Percentiles rank a stretch among this genome's conserved stretches.
Conservation (phyloP, 768 basidiomycete genomes). For the Suillus ampliporus region DNA sequence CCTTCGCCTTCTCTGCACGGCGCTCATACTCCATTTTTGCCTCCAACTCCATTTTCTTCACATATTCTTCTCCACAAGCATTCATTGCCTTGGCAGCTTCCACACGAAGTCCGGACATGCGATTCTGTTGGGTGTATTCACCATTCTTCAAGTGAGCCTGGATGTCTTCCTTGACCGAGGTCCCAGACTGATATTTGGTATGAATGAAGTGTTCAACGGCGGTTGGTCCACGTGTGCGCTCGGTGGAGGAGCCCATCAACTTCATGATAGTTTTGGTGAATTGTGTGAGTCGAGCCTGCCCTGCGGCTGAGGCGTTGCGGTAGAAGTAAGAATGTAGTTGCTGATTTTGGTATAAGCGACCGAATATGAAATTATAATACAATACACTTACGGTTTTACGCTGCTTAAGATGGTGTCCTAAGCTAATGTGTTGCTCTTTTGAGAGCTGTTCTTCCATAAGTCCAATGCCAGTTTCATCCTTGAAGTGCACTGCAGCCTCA, state of each 20-base stretch:
- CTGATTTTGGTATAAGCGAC: neutral
- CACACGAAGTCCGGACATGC: neutral
- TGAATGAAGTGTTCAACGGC: neutral
- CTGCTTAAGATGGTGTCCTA: neutral
- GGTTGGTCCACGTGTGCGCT: neutral
- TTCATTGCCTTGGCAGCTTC: neutral
- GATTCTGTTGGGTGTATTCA: neutral
- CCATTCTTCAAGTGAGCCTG: neutral
- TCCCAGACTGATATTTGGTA: neutral
- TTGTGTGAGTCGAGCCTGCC: neutral
- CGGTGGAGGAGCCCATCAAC: slow-evolving; percentile 7
- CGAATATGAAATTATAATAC: neutral
- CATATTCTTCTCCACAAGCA: neutral
- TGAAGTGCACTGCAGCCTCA: neutral
- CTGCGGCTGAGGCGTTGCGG: neutral
- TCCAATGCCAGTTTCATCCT: neutral
- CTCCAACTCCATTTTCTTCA: neutral
- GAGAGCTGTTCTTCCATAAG: neutral
- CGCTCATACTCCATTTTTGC: neutral
- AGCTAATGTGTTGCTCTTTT: slow-evolving; percentile 4
- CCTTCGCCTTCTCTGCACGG: neutral
- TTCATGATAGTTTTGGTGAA: slow-evolving; percentile 1
- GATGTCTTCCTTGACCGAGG: neutral
- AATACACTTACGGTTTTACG: neutral
- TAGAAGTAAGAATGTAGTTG: neutral